Evolutionary conservation across 73 alveolate species (phyloP), one percentile per base, ranked within the genome.

Genomic region (Paramecium tetraurelia): DNA sequence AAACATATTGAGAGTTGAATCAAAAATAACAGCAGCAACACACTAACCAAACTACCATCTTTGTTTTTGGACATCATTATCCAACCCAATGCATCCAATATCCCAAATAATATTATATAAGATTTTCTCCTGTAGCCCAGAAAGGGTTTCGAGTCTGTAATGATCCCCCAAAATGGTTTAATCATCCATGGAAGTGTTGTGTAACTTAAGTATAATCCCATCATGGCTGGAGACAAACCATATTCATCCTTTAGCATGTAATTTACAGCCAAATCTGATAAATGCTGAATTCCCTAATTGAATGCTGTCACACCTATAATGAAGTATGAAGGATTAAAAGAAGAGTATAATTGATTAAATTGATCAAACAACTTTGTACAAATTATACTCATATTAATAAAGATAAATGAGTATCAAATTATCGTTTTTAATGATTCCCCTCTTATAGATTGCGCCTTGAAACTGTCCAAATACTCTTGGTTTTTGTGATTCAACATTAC

Each of bases 81-180:
- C 99, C 99, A 98, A 33, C 96, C 95, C 22, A 93, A 14, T 53
- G 95, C 89, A 40, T 94, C 93, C n/a, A 96, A 22, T 6, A 93
- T 50, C 4, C 99, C 97, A 72, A 95, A 96, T 20, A 97, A 31
- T 4, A 97, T 86, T 80, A 98, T 85, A 92, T 98, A 97, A 16
- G 98, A 83, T 77, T 95, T 94, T 46, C 99, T 93, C 27, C 96
- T 92, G 75, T 92, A 95, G 43, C 99, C 99, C 68, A 89, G 95
- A 48, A 98, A 86, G 2, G 99, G 99, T 22, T 93, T 84, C 71
- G 98, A 95, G 94, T 98, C 99, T 57, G 98, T 95, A 20, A 97
- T 94, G 92, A 98, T 94, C 11, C 99, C 99, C 95, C 96, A 98
- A 20, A 97, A 5, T 20, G 99, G 99, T 83, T 98, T 98, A 21